Evolutionary conservation across 257 asterid species (phyloP).

Genomic region (Salvia rosmarinus): DNA sequence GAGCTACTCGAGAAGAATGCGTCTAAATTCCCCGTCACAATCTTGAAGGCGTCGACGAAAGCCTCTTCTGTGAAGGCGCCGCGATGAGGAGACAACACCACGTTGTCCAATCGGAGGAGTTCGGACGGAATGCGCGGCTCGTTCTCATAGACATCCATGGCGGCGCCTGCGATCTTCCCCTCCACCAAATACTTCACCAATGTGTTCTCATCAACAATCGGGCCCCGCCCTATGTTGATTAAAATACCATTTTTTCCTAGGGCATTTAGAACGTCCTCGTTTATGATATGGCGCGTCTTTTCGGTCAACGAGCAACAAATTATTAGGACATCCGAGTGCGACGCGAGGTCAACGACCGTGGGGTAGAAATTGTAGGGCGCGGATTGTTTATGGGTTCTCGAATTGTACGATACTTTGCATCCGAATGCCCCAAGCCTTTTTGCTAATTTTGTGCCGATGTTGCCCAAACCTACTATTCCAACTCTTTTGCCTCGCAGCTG

Average conservation of each 20-base stretch:
- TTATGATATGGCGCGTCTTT: conserved; percentile 38
- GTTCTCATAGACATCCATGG: conserved; percentile 25
- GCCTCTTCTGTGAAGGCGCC: conserved; percentile 30
- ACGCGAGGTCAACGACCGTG: conserved; percentile 32
- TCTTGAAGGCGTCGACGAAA: background rate
- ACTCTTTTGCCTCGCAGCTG: conserved; percentile 18
- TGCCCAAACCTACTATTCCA: conserved; percentile 29
- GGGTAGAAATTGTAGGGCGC: conserved; percentile 31
- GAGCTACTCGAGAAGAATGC: background rate
- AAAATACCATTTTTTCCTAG: conserved; percentile 44
- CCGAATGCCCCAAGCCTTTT: conserved; percentile 38
- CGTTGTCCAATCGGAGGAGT: conserved; percentile 6
- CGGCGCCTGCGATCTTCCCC: conserved; percentile 4
- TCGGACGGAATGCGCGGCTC: conserved; percentile 16
- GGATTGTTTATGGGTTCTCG: conserved; percentile 38
- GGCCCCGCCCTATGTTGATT: conserved; percentile 42
- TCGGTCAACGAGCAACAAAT: conserved; percentile 37
- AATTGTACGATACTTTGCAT: conserved; percentile 48
- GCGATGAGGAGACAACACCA: conserved; percentile 19
- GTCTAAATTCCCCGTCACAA: conserved; percentile 18
- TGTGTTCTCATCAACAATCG: conserved; percentile 32
- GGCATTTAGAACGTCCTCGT: conserved; percentile 41
- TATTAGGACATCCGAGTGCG: conserved; percentile 35
- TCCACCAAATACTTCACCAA: conserved; percentile 3
- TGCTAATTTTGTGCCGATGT: conserved; percentile 28